Base-by-base conservation (phyloP, 1,139 yeast species). In the Hanseniaspora sp. region DNA sequence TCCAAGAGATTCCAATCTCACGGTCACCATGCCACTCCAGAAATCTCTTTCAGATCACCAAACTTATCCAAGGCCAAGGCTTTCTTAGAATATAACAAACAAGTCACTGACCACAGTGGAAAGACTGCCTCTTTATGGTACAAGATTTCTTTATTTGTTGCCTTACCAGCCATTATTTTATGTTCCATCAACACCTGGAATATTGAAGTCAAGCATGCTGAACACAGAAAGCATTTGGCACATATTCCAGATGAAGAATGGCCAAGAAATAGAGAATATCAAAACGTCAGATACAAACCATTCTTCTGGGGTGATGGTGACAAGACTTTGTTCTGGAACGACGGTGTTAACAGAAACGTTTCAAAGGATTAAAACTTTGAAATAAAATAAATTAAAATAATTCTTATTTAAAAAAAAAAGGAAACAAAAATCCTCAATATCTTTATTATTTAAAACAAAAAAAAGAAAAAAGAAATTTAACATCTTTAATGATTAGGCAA, bases 241-340 rank as follows among this genome's bases (percentile, higher is more conserved):
- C 86, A 85, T 66, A 75, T 86, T 58, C 67, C 82, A 45, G 96
- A 88, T 69, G 94, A 83, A 62, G 95, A 88, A 70, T 85, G 95
- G 88, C 96, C 96, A 65, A 74, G 72, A 59, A 94, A 84, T 72
- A 86, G 86, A 75, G 92, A 82, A 61, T 92, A 81, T 79, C 90
- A 83, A 76, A 90, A 92, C 78, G 71, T 87, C 65, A 86, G 97
- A 80, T 70, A 71, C 67, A 83, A 80, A 72, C 83, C 85, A 69
- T 85, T 79, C 79, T 90, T 87, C 83, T 92, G 97, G 97, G 97
- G 97, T 68, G 90, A 92, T 69, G 97, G 98, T 69, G 95, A 88
- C 77, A 82, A 86, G 79, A 87, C 97, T 60, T 75, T 85, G 69
- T 92, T 92, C 84, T 92, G 98, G 98, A 88, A 87, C 76, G 76